phyloP scores from a whole-genome alignment of 148 eudicot genomes.

The Camellia granthamiana region DNA sequence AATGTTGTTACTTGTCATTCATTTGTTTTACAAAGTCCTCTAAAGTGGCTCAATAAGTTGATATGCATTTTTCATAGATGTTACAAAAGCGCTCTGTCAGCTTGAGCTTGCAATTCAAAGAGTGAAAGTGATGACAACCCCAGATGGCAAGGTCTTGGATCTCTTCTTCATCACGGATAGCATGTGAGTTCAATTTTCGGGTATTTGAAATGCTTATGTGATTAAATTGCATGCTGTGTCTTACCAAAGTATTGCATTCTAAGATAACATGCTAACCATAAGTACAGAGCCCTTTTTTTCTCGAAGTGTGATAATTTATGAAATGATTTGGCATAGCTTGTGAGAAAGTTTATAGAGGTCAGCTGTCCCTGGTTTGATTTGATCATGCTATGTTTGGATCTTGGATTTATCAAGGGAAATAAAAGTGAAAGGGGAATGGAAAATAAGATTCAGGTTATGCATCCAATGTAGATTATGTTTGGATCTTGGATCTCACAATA shows the following conservation, averaged over 20 bases:
- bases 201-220: not conserved
- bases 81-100: slow-evolving; percentile 67
- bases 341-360: too few species aligned
- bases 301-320: not conserved
- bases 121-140: slow-evolving; percentile 84
- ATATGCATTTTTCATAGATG: slow-evolving; percentile 39
- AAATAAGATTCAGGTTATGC: too few species aligned
- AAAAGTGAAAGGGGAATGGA: too few species aligned
- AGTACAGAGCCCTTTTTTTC: not conserved
- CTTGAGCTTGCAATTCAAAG: slow-evolving; percentile 72
- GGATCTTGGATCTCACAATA: too few species aligned
- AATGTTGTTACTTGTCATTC: not conserved
- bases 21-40: not conserved
- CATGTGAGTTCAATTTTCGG: slow-evolving; percentile 40
- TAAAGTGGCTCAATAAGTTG: slow-evolving; percentile 6
- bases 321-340: not conserved
- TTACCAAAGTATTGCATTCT: not conserved
- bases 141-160: slow-evolving; percentile 80
- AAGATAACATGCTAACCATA: not conserved
- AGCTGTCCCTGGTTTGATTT: too few species aligned
- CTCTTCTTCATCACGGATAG: slow-evolving; percentile 76
- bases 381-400: too few species aligned
- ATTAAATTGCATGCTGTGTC: not conserved
- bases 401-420: too few species aligned
- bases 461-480: too few species aligned